phyloP scores from a whole-genome alignment of 371 early-diverging fungal species.

The Saksenaea vasiformis region DNA sequence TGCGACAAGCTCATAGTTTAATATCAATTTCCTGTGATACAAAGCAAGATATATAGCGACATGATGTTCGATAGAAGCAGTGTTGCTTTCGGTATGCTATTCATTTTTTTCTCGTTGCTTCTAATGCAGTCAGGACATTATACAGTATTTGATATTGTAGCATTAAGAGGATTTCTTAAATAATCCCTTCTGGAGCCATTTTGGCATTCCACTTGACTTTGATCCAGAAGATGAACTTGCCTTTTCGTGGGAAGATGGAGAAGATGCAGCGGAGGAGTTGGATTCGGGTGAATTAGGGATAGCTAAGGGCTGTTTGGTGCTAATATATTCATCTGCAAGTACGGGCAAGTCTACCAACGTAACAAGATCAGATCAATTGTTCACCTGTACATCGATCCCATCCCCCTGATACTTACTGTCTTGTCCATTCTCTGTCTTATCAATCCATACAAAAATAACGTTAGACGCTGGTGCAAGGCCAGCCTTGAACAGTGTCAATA shows the following conservation, averaged over 20 bases:
- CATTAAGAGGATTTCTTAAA: slow-evolving; percentile 35
- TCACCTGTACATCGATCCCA: background rate
- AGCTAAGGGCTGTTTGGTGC: slow-evolving; percentile 30
- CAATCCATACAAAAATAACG: slow-evolving; percentile 50
- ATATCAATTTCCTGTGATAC: too few relatives aligned
- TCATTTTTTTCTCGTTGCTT: too few relatives aligned
- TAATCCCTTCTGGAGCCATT: slow-evolving; percentile 52
- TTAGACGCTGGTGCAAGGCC: slow-evolving; percentile 51
- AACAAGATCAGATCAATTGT: background rate
- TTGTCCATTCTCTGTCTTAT: slow-evolving; percentile 19
- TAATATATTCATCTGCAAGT: slow-evolving; percentile 29
- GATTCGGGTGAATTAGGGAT: slow-evolving; percentile 11
- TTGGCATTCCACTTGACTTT: slow-evolving; percentile 34
- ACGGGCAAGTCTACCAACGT: slow-evolving; percentile 12
- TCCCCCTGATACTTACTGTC: slow-evolving; percentile 24
- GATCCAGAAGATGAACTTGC: slow-evolving; percentile 4
- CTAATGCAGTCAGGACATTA: too few relatives aligned
- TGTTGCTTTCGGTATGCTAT: too few relatives aligned
- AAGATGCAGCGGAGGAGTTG: slow-evolving; percentile 6
- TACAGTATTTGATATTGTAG: too few relatives aligned
- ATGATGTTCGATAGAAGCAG: too few relatives aligned
- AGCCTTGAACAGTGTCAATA: slow-evolving; percentile 42
- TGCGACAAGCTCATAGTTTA: too few relatives aligned
- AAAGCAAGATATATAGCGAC: too few relatives aligned
- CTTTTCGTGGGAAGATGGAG: slow-evolving; percentile 12